Conservation (phyloP, 1,284 basidiomycete species). For the Cystobasidiaceae sp. region DNA sequence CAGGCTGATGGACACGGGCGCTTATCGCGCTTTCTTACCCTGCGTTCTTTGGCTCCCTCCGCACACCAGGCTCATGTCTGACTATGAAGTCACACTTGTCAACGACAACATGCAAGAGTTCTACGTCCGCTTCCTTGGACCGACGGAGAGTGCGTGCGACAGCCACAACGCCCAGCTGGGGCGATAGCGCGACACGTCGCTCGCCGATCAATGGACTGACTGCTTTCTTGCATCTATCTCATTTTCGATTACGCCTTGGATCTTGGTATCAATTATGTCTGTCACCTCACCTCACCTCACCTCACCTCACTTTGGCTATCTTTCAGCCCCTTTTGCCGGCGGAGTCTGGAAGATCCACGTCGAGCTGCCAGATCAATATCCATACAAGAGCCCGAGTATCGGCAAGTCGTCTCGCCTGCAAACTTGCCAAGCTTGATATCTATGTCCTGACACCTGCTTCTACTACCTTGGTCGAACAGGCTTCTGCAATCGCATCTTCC, state of each 20-base stretch:
- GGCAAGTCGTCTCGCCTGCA: neutral
- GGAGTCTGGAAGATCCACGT: constrained; percentile 99
- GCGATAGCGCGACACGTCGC: neutral
- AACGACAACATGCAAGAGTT: constrained; percentile 99
- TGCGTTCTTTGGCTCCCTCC: neutral
- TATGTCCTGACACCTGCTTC: neutral
- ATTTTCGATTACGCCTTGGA: neutral
- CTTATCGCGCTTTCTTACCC: no score
- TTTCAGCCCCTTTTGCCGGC: constrained; percentile 84
- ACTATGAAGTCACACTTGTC: constrained; percentile 92
- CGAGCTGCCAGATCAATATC: constrained; percentile 97
- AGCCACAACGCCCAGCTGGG: neutral
- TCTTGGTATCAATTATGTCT: no score
- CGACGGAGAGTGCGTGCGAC: constrained; percentile 73
- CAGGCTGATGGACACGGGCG: no score
- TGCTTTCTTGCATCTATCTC: no score
- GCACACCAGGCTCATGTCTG: constrained; percentile 80
- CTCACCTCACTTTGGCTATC: no score
- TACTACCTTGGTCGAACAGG: constrained; percentile 49
- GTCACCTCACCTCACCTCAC: no score
- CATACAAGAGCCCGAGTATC: constrained; percentile 97
- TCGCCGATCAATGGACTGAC: neutral
- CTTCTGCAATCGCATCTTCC: constrained; percentile 99
- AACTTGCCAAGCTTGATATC: neutral
- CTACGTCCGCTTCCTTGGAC: constrained; percentile 91